Base-by-base conservation (phyloP, 2,329 filamentous ascomycete genomes). In the Pseudogymnoascus sp. region DNA sequence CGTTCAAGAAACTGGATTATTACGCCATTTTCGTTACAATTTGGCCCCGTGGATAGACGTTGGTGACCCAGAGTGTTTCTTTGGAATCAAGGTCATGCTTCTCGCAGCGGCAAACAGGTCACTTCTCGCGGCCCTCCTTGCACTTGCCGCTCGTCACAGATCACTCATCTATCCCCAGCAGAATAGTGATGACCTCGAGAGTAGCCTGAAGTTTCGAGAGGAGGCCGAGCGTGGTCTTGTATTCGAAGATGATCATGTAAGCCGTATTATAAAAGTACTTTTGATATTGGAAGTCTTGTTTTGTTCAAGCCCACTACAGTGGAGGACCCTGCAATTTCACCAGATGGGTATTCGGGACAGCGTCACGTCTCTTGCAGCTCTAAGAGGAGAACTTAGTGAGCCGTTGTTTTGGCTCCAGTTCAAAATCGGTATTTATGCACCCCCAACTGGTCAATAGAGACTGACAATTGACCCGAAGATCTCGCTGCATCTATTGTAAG, bases 31-130 rank as follows among this genome's bases (percentile, higher is more conserved):
- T 42, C 60, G 60, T 19, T 62, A 62, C 35, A 33, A 62, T 41
- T 35, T 62, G n/a, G 60, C 60, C 58, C 60, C 60, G 38, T 62
- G 60, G 60, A 45, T 62, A 35, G 60, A 62, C 39, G 19, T 62
- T 38, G 60, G 42, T 35, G 60, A 58, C 42, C 23, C 49, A 58
- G 60, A 28, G 23, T 35, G 8, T 30, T 30, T 49, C 33, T 36
- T 62, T 25, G 60, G 60, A 25, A 58, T 62, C 30, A 49, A 58
- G 19, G 14, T 59, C 42, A 22, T 61, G 19, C 36, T 55, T 33
- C 49, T 55, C 23, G 49, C 49, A 55, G 30, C 7, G 30, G 49
- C 14, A n/a, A 28, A 33, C 49, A 28, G 23, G 49, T 19, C 49
- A 55, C 49, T 55, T 14, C 30, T 55, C 30, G 23, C 49, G 23